A percentile compares a stretch with the other conserved stretches of the same genome.
These are phyloP conservation scores for Angophora floribunda DNA, from an alignment of 345 rosid genomes.

Conservation along the genomic window DNA sequence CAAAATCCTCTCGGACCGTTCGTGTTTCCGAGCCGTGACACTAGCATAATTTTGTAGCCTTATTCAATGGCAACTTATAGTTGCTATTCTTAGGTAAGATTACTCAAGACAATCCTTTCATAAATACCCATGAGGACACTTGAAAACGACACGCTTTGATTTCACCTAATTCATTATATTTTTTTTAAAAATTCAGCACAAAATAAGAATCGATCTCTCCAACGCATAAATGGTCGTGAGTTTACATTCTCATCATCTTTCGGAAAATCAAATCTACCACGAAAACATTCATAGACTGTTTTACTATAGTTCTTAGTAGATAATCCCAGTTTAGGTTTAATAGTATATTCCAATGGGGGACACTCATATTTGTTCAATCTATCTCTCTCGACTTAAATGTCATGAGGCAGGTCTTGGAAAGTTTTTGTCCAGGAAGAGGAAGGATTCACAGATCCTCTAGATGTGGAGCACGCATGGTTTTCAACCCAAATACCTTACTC, in stretches of 20 bases:
- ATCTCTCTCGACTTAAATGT: not conserved
- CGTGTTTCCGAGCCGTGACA: too few relatives aligned
- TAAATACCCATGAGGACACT: not conserved
- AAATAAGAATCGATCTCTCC: not conserved
- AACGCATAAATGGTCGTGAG: not conserved
- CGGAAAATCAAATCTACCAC: not conserved
- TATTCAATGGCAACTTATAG: not conserved
- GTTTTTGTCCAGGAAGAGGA: not conserved
- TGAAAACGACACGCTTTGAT: not conserved
- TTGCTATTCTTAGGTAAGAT: not conserved
- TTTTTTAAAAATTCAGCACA: not conserved
- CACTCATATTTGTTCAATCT: not conserved
- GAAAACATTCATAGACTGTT: too few relatives aligned
- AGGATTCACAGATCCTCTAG: not conserved
- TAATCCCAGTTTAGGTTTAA: not conserved
- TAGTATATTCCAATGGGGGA: not conserved
- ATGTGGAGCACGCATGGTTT: too few relatives aligned
- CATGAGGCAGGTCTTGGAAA: not conserved
- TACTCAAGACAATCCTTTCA: not conserved
- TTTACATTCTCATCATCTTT: not conserved
- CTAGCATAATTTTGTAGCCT: not conserved
- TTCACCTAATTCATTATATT: not conserved
- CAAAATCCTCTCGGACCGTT: too few relatives aligned
- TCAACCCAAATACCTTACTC: not conserved
- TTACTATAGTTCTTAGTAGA: too few relatives aligned